Base-by-base conservation (phyloP, 495 filamentous ascomycete species). In the Penicillium crystallinum region DNA sequence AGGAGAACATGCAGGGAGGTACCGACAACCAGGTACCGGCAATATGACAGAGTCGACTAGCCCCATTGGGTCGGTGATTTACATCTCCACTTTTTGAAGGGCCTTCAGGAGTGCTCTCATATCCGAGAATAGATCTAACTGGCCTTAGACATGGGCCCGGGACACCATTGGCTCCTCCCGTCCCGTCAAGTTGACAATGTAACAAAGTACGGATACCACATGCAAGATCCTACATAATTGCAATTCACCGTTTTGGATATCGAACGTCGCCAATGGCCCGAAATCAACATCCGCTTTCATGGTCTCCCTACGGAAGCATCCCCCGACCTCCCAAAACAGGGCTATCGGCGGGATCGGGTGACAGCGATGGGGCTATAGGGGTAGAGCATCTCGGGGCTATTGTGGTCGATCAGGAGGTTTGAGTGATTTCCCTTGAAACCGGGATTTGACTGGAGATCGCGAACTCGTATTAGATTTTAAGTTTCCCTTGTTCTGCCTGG, bases 261-360 rank as follows among this genome's bases (percentile, higher is more conserved):
- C n/a, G n/a, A n/a, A n/a, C n/a, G n/a, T n/a, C n/a, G n/a, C n/a
- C n/a, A n/a, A n/a, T n/a, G n/a, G n/a, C n/a, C n/a, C n/a, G n/a
- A n/a, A n/a, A n/a, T n/a, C n/a, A n/a, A n/a, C n/a, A n/a, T n/a
- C n/a, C n/a, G 23, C 3, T 27, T 3, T 3, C 23, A 27, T 7
- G 23, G 23, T 27, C 4, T 14, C 14, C 31, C 4, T 25, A 49
- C 58, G 58, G 55, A 52, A 51, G 52, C 54, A 61, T 53, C 58
- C 61, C 55, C 54, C 21, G 23, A n/a, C n/a, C n/a, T n/a, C 7
- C 23, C 23, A 7, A 27, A 27, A 27, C 23, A 27, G 23, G 3
- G 23, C 23, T 27, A 27, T 27, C 23, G 7, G 23, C 23, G n/a
- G n/a, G n/a, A 27, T 27, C 23, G 23, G 23, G 23, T 27, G 23